A percentile compares a stretch with the other conserved stretches of the same genome.
Conservation (phyloP, 2,329 filamentous ascomycete species). For the Sarocladium strictum region DNA sequence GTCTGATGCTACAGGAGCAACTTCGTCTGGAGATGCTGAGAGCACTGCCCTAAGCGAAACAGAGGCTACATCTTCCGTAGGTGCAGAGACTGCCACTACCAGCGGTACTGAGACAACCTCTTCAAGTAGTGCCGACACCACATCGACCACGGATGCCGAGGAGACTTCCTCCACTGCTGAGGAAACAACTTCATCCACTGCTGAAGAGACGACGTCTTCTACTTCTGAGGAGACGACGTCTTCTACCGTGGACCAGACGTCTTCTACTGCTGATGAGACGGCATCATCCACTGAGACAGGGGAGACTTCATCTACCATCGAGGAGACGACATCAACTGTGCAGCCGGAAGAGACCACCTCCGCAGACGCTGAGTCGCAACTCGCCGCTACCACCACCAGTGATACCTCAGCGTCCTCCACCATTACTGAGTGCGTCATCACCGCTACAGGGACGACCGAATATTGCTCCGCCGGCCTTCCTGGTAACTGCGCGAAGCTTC, state of each 20-base stretch:
- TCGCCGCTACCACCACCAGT: neutral
- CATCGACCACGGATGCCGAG: neutral
- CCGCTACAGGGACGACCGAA: neutral
- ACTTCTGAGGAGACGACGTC: neutral
- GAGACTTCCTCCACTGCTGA: neutral
- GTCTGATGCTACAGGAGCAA: neutral
- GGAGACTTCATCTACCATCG: neutral
- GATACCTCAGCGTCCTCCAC: neutral
- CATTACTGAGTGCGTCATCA: neutral
- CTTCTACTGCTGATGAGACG: too few species aligned
- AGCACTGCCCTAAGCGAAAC: neutral
- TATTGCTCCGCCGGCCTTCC: conserved; percentile 11
- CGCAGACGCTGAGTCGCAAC: neutral
- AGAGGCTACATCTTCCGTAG: neutral
- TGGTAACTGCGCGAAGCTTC: conserved; percentile 8
- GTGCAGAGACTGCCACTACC: neutral
- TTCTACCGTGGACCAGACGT: too few species aligned
- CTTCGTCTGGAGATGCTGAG: neutral
- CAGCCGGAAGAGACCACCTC: neutral
- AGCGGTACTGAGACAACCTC: neutral
- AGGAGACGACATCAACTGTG: neutral
- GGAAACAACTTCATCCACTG: neutral
- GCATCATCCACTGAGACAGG: too few species aligned
- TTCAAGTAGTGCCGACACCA: neutral
- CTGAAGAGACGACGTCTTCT: neutral